Evolutionary conservation across 495 filamentous ascomycete genomes (phyloP).

Genomic region (Lindgomyces ingoldianus): DNA sequence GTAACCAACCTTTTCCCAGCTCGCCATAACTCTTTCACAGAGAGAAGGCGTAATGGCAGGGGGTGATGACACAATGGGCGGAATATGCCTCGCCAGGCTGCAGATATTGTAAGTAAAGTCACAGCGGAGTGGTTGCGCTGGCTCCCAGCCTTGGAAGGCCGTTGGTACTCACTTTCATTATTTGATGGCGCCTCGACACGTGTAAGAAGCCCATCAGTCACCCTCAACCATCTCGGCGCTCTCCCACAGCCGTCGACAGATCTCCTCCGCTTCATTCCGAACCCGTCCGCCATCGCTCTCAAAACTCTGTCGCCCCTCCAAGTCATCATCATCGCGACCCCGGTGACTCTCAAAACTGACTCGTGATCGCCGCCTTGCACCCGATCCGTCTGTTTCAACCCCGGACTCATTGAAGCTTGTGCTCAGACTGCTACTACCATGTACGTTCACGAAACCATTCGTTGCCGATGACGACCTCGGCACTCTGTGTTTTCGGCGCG

Average conservation of each 20-base stretch:
- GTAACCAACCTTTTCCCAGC: not conserved
- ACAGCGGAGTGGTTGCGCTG: too few relatives aligned
- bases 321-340: constrained; percentile 26
- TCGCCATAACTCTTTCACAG: not conserved
- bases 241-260: constrained; percentile 39
- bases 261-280: constrained; percentile 38
- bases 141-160: too few relatives aligned
- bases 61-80: not conserved
- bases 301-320: constrained; percentile 33
- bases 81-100: not conserved
- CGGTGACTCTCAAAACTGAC: constrained; percentile 32
- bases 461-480: constrained; percentile 36
- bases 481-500: constrained; percentile 46
- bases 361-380: constrained; percentile 21
- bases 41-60: not conserved
- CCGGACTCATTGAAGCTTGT: constrained; percentile 29
- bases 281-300: constrained; percentile 29
- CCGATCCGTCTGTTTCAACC: constrained; percentile 25
- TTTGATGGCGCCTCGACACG: constrained; percentile 2
- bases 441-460: constrained; percentile 28
- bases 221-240: constrained; percentile 33
- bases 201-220: constrained; percentile 23
- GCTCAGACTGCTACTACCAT: constrained; percentile 27
- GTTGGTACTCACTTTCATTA: not conserved
- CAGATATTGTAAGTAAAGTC: too few relatives aligned